These are phyloP conservation scores for Camillea tinctor DNA, from an alignment of 2,329 filamentous ascomycete genomes.

Conservation along the genomic window DNA sequence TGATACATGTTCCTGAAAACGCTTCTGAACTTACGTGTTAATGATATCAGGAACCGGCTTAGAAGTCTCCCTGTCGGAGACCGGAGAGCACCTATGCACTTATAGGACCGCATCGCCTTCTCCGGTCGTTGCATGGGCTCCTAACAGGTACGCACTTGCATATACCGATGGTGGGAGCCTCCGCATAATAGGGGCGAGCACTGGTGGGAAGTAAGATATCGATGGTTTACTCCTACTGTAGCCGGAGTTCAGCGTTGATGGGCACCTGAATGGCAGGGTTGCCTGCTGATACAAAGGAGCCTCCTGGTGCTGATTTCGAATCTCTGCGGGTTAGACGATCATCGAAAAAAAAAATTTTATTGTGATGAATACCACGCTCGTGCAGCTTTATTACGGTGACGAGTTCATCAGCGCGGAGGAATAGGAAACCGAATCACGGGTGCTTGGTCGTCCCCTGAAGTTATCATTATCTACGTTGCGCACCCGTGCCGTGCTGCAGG, in stretches of 20 bases:
- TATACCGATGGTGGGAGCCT: constrained; percentile 69
- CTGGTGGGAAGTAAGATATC: constrained; percentile 40
- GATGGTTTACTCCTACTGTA: neutral
- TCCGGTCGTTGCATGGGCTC: constrained; percentile 73
- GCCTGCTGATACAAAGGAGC: neutral
- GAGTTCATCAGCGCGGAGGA: constrained; percentile 15
- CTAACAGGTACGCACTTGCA: constrained; percentile 70
- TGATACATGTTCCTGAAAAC: neutral
- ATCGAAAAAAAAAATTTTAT: too few relatives aligned
- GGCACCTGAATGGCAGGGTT: neutral
- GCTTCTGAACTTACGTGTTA: constrained; percentile 11
- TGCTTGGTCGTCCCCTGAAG: neutral
- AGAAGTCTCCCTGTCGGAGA: constrained; percentile 70
- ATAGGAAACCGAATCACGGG: constrained; percentile 8
- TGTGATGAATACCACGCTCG: neutral
- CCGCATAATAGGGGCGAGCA: constrained; percentile 64
- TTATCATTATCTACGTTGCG: neutral
- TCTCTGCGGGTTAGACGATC: neutral
- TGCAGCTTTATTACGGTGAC: neutral
- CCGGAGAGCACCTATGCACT: constrained; percentile 69
- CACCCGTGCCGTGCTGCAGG: neutral
- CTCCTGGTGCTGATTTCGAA: neutral
- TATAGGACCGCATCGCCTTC: constrained; percentile 66
- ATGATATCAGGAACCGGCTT: constrained; percentile 53
- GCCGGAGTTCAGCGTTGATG: neutral